Evolutionary conservation across 2,329 filamentous ascomycete species (phyloP), one percentile per base, ranked within the genome.

Genomic region (Colletotrichum tabaci): DNA sequence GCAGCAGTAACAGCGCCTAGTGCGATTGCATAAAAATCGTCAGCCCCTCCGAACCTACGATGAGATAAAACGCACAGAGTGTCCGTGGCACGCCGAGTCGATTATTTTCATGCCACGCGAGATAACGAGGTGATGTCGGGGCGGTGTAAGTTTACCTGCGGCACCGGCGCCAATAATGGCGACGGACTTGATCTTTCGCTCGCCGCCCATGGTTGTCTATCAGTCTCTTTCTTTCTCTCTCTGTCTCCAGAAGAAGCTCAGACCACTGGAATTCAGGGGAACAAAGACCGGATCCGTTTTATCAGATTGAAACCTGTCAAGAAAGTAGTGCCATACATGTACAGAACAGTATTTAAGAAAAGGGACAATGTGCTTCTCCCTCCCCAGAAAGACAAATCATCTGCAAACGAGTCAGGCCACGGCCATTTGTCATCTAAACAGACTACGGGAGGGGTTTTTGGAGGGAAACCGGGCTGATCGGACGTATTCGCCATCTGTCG

Each of bases 1-100:
- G 85, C 84, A 0, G 85, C 85, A 0, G 86, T 83, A 2, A 84
- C 77, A 2, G 85, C 83, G n/a, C 86, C 86, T 87, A 53, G 61
- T 9, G 16, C 3, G 16, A 30, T 26, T 12, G 40, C 44, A 58
- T 64, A 26, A 10, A 1, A 13, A 12, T 0, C 35, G 12, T 55
- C 50, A 44, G 53, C 4, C 8, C 18, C 30, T 16, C 3, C 18
- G 9, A 15, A 21, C 18, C 21, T 9, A 5, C 7, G 30, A 46
- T 23, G 53, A 64, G 21, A 67, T 13, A 55, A 21, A 30, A 23
- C 16, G 23, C 30, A 44, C 8, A 18, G n/a, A 3, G 12, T 16
- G 0, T 7, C 23, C 13, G 5, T n/a, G 44, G 26, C 30, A 4
- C 15, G 42, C 18, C 16, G 18, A 26, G 40, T 46, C 16, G 4